Evolutionary conservation across 768 basidiomycete species (phyloP).

Genomic region (Kwoniella europaea): DNA sequence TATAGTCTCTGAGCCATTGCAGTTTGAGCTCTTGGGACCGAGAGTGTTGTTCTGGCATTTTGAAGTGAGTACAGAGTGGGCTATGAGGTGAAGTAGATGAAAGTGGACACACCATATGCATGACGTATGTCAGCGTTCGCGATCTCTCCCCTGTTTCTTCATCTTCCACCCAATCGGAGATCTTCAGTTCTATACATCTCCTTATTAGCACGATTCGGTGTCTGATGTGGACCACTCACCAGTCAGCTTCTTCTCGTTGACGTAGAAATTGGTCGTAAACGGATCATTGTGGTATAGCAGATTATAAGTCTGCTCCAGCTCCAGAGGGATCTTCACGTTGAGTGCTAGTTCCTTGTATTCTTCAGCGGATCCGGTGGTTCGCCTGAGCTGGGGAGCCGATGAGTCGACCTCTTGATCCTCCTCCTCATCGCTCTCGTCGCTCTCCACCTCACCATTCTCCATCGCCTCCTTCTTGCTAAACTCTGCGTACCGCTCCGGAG

Average conservation of each 20-base stretch:
- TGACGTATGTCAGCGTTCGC: slow-evolving; percentile 34
- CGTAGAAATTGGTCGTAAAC: slow-evolving; percentile 32
- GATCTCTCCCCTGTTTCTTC: slow-evolving; percentile 14
- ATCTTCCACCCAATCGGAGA: slow-evolving; percentile 30
- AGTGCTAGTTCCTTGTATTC: slow-evolving; percentile 30
- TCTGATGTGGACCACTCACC: slow-evolving; percentile 23
- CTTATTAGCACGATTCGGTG: background rate
- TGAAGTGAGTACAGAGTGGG: too few relatives aligned
- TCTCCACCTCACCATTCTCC: background rate
- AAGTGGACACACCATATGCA: slow-evolving; percentile 40
- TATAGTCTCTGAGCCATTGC: slow-evolving; percentile 32
- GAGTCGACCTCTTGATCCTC: background rate
- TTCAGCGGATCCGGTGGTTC: slow-evolving; percentile 24
- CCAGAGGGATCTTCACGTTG: slow-evolving; percentile 30
- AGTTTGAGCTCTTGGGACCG: slow-evolving; percentile 35
- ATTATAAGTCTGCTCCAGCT: slow-evolving; percentile 32
- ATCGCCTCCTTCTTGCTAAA: slow-evolving; percentile 13
- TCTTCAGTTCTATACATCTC: slow-evolving; percentile 28
- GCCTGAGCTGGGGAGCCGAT: slow-evolving; percentile 4
- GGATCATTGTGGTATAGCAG: slow-evolving; percentile 37
- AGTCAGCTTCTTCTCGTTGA: slow-evolving; percentile 31
- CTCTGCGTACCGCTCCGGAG: slow-evolving; percentile 28
- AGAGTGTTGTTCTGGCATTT: slow-evolving; percentile 37
- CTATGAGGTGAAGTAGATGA: too few relatives aligned
- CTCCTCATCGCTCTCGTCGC: slow-evolving; percentile 4